phyloP scores from a whole-genome alignment of 179 eudicot genomes.

The Beta lomatogona region DNA sequence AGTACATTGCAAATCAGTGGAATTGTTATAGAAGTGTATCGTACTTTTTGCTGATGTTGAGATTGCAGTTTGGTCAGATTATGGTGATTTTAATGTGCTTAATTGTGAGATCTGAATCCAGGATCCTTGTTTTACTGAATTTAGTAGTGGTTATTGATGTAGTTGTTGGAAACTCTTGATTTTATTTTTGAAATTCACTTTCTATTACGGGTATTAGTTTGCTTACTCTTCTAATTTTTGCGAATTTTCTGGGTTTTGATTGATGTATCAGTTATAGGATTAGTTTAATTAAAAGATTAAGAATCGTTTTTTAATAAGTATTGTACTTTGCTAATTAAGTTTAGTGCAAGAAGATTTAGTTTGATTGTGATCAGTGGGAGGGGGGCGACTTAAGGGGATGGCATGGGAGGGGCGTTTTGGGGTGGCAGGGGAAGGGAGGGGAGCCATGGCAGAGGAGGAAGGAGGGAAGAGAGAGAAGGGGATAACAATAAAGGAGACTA shows the following conservation, averaged over 20 bases:
- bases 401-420: too few relatives aligned
- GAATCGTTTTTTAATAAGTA: background rate
- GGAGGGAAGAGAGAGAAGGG: too few relatives aligned
- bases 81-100: background rate
- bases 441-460: too few relatives aligned
- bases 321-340: slow-evolving; percentile 8
- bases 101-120: background rate
- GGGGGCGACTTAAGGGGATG: too few relatives aligned
- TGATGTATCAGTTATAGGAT: background rate
- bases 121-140: background rate
- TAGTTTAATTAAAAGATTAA: slow-evolving; percentile 14
- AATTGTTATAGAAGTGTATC: background rate
- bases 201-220: background rate
- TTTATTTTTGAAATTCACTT: background rate
- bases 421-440: too few relatives aligned
- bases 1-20: background rate
- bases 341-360: background rate
- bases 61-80: background rate
- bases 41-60: background rate
- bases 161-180: background rate
- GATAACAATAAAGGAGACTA: too few relatives aligned
- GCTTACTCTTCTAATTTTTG: background rate
- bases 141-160: background rate
- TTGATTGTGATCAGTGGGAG: slow-evolving; percentile 8
- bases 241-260: slow-evolving; percentile 1